Conservation (phyloP, 345 rosid genomes). For the Mangifera indica region DNA sequence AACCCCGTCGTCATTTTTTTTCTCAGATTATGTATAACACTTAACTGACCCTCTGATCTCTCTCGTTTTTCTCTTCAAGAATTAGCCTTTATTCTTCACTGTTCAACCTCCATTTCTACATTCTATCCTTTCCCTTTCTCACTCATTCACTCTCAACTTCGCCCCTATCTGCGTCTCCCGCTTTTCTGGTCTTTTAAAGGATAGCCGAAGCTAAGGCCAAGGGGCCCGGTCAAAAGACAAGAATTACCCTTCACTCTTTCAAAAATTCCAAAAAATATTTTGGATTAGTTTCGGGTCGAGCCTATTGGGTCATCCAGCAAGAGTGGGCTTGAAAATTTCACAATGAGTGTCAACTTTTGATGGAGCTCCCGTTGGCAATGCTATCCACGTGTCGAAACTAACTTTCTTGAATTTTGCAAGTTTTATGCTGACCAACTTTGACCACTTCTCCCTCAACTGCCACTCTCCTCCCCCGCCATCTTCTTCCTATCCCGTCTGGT, state of each 20-base stretch:
- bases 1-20: constrained; percentile 43
- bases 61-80: neutral
- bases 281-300: neutral
- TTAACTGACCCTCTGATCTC: neutral
- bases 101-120: constrained; percentile 28
- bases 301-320: constrained; percentile 9
- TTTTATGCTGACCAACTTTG: constrained; percentile 27
- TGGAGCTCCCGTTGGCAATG: constrained; percentile 27
- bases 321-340: neutral
- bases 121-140: constrained; percentile 7
- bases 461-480: neutral
- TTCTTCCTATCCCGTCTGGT: neutral
- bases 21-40: constrained; percentile 3
- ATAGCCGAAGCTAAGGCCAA: constrained; percentile 20
- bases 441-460: neutral
- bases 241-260: constrained; percentile 18
- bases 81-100: constrained; percentile 21
- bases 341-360: neutral
- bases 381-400: constrained; percentile 31
- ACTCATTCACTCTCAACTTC: constrained; percentile 17
- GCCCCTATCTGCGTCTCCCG: constrained; percentile 60
- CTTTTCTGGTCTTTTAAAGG: constrained; percentile 66
- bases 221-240: constrained; percentile 24
- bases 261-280: constrained; percentile 16
- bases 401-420: constrained; percentile 24